These are phyloP conservation scores for Pseudogymnoascus sp. DNA, from an alignment of 2,329 filamentous ascomycete species.

Conservation along the genomic window DNA sequence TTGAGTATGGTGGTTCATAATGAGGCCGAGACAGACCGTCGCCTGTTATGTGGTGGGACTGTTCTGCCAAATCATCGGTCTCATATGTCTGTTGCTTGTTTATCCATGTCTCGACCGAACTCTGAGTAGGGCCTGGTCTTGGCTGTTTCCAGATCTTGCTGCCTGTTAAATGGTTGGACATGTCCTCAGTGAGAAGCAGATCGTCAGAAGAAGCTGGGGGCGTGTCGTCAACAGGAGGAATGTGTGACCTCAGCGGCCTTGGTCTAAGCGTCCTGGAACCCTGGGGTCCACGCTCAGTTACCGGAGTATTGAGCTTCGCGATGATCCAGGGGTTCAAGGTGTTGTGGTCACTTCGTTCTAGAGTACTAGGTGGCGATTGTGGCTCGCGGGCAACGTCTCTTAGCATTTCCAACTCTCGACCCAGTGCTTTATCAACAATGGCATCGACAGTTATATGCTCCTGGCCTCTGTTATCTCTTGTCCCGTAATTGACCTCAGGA, in stretches of 20 bases:
- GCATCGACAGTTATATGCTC: background rate
- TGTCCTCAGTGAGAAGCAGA: background rate
- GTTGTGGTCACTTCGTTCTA: background rate
- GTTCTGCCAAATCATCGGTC: background rate
- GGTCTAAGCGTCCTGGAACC: background rate
- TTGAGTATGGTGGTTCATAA: background rate
- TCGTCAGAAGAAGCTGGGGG: background rate
- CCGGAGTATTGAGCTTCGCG: constrained; percentile 30
- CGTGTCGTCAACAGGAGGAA: background rate
- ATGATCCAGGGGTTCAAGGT: constrained; percentile 33
- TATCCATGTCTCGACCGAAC: background rate
- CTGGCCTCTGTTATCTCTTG: background rate
- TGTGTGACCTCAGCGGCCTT: background rate
- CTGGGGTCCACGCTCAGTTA: constrained; percentile 5
- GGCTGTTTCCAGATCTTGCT: background rate
- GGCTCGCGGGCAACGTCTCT: background rate
- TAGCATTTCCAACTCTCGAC: background rate
- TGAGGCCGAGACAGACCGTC: background rate
- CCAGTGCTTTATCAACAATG: background rate
- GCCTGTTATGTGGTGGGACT: background rate
- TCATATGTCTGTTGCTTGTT: background rate
- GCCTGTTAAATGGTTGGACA: background rate
- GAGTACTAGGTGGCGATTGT: background rate
- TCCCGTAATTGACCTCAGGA: background rate
- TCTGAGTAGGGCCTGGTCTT: background rate